Evolutionary conservation across 2,329 filamentous ascomycete species (phyloP), one percentile per base, ranked within the genome.

Genomic region (Sarocladiaceae sp.): DNA sequence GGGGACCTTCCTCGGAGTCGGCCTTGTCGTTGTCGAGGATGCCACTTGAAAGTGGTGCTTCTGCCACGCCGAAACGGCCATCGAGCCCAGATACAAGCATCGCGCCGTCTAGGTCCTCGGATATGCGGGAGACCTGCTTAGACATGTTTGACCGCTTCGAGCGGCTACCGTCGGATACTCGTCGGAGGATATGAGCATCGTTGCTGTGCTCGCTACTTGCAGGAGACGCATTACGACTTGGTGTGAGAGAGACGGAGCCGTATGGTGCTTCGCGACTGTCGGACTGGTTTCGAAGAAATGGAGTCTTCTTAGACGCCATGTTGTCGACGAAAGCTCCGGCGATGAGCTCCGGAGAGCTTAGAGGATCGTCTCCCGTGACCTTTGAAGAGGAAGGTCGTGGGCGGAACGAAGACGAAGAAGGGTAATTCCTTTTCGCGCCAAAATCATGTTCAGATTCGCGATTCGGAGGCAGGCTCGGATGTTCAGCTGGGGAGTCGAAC

Each of bases 21-120:
- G 63, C 63, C 39, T 70, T 65, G 35, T 62, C 58, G 44, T 69
- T 63, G 15, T 69, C 67, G 4, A 70, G 56, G 18, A 73, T 60
- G 23, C 69, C 68, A 48, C 67, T 67, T 13, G 71, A 58, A 16
- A 76, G 55, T 3, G 72, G 58, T 2, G 67, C 64, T 49, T 79
- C 69, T 15, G 68, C 62, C n/a, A 75, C 56, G 21, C 72, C 67
- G 53, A 74, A 74, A 31, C 76, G 70, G 37, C 74, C 70, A 32
- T 77, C 74, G 6, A 76, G 61, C 23, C 76, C 73, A 16, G 71
- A 69, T 31, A 70, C 66, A n/a, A 78, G 63, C 24, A 71, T 65
- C 13, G 72, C 68, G 26, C 68, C 68, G 21, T 74, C 72, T 16
- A 78, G 60, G 48, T 76, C 73, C 33, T 73, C 69, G 3, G 74